Evolutionary conservation across 352 stramenopile genomes (phyloP).

Genomic region (Albugo candida): DNA sequence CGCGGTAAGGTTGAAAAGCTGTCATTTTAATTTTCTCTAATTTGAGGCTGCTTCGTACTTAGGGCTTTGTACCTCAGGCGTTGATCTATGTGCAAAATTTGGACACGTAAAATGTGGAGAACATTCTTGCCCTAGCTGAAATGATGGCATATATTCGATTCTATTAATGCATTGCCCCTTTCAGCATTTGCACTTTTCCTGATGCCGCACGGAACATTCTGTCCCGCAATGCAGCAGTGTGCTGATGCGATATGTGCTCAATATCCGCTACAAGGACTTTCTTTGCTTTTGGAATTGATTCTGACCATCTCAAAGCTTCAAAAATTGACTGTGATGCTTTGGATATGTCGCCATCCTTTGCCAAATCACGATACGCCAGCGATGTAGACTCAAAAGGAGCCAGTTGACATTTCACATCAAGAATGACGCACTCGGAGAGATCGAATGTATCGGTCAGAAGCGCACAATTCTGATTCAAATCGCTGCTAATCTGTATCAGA

Average conservation of each 20-base stretch:
- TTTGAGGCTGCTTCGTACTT: neutral
- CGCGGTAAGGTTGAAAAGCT: slow-evolving; percentile 19
- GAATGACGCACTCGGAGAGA: slow-evolving; percentile 39
- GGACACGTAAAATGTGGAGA: slow-evolving; percentile 28
- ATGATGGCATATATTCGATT: too few relatives aligned
- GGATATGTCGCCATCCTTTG: slow-evolving; percentile 28
- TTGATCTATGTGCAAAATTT: slow-evolving; percentile 70
- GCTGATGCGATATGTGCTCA: slow-evolving; percentile 25
- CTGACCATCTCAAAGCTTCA: slow-evolving; percentile 63
- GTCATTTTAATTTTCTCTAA: neutral
- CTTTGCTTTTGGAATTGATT: slow-evolving; percentile 46
- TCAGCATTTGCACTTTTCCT: slow-evolving; percentile 19
- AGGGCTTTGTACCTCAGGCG: slow-evolving; percentile 52
- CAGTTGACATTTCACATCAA: slow-evolving; percentile 63
- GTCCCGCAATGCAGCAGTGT: slow-evolving; percentile 58
- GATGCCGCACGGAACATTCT: slow-evolving; percentile 68
- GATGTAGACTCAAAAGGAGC: slow-evolving; percentile 21
- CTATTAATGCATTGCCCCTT: too few relatives aligned
- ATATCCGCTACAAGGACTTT: slow-evolving; percentile 54
- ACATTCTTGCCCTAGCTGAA: neutral
- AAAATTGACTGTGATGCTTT: slow-evolving; percentile 71
- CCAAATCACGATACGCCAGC: slow-evolving; percentile 66
- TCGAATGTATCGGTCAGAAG: slow-evolving; percentile 5
- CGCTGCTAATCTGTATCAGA: slow-evolving; percentile 31
- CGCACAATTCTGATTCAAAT: slow-evolving; percentile 16